A percentile compares a stretch with the other conserved stretches of the same genome.
phyloP scores from a whole-genome alignment of 371 early-diverging fungal genomes.

The Ordospora pajunii region DNA sequence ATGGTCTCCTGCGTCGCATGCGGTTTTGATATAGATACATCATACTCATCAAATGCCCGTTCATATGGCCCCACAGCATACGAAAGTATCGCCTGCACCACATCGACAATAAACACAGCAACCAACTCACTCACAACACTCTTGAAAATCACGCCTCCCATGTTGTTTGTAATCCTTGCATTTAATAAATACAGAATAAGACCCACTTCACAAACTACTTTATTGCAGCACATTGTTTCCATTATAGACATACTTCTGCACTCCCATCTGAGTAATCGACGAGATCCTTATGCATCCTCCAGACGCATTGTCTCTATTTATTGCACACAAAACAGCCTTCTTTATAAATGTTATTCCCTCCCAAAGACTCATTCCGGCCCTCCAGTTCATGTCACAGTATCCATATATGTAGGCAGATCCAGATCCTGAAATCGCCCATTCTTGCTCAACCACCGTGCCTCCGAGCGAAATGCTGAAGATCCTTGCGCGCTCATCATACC shows the following conservation, averaged over 20 bases:
- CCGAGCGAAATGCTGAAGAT: slow-evolving; percentile 79
- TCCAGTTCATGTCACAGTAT: slow-evolving; percentile 80
- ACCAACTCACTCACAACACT: neutral
- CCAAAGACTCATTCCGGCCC: slow-evolving; percentile 73
- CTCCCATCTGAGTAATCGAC: slow-evolving; percentile 77
- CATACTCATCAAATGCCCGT: neutral
- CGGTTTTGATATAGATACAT: neutral
- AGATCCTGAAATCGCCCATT: slow-evolving; percentile 87
- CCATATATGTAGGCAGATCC: slow-evolving; percentile 95
- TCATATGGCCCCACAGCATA: neutral
- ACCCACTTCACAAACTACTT: neutral
- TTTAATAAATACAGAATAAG: neutral
- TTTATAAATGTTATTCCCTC: slow-evolving; percentile 84
- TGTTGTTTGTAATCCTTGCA: neutral
- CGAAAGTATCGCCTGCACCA: neutral
- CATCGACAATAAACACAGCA: neutral
- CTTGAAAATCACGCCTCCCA: neutral
- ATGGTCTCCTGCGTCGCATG: neutral
- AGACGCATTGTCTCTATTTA: slow-evolving; percentile 89
- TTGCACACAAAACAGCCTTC: slow-evolving; percentile 82
- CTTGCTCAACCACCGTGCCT: slow-evolving; percentile 78
- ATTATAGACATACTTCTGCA: slow-evolving; percentile 75
- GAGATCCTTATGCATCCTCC: slow-evolving; percentile 94
- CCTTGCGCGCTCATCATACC: slow-evolving; percentile 82
- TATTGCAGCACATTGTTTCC: slow-evolving; percentile 63